Evolutionary conservation across 2,329 filamentous ascomycete species (phyloP).

Genomic region (Penicillium sp.): DNA sequence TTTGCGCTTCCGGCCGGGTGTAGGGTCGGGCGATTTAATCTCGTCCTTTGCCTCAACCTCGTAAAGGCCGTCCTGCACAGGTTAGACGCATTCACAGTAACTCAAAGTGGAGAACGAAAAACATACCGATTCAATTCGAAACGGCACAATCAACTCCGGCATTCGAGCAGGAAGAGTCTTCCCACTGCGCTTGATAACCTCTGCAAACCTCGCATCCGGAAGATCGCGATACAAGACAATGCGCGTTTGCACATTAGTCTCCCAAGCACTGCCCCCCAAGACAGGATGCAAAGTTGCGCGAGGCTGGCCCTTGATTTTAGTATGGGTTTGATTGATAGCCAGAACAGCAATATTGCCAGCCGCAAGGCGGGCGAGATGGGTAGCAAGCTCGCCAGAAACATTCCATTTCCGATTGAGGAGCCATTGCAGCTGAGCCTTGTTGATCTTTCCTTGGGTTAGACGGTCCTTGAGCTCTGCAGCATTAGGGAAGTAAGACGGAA

Average conservation of each 20-base stretch:
- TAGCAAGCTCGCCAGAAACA: conserved; percentile 62
- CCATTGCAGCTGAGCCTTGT: conserved; percentile 41
- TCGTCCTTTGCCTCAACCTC: neutral
- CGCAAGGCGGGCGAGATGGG: conserved; percentile 63
- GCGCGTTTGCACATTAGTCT: conserved; percentile 66
- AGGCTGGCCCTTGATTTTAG: conserved; percentile 66
- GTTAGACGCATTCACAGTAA: neutral
- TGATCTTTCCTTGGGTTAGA: conserved; percentile 27
- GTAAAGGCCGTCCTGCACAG: conserved; percentile 11
- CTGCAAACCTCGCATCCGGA: conserved; percentile 52
- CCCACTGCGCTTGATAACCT: conserved; percentile 61
- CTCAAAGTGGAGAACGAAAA: neutral
- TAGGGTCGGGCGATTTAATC: neutral
- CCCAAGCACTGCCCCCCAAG: conserved; percentile 72
- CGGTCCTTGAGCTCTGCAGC: conserved; percentile 36
- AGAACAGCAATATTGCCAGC: conserved; percentile 68
- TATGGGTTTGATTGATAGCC: conserved; percentile 72
- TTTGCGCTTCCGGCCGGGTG: conserved; percentile 39
- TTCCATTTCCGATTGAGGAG: conserved; percentile 44
- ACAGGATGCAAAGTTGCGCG: conserved; percentile 66
- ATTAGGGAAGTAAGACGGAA: conserved; percentile 72
- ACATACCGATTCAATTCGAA: conserved; percentile 38
- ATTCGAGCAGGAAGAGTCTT: conserved; percentile 33
- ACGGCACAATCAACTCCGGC: conserved; percentile 35
- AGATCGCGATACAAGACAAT: conserved; percentile 77